Conservation (phyloP, 176 grass and related monocot genomes). For the Aegilops speltoides region DNA sequence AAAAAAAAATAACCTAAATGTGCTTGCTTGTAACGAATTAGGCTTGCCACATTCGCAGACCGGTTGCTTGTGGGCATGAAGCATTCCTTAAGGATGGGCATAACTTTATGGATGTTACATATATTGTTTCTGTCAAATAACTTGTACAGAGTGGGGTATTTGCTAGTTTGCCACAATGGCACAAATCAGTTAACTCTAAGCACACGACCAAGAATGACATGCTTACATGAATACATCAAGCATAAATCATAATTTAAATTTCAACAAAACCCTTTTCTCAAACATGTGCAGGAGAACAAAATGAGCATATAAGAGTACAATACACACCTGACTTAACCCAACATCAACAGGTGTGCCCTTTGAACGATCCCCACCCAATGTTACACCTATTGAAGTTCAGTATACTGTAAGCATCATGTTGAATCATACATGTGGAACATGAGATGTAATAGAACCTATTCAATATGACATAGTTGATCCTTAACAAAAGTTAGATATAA, state of each 20-base stretch:
- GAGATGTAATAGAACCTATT: neutral
- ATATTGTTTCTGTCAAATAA: neutral
- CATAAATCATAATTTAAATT: neutral
- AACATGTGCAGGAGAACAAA: neutral
- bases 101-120: neutral
- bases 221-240: conserved; percentile 1
- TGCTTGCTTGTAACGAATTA: neutral
- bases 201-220: neutral
- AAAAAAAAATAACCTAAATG: neutral
- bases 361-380: conserved; percentile 70
- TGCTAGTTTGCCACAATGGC: no score
- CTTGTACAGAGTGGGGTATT: neutral
- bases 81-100: neutral
- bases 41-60: neutral
- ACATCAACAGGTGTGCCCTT: conserved; percentile 88
- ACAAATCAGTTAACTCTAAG: neutral
- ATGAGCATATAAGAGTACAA: neutral
- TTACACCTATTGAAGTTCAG: conserved; percentile 65
- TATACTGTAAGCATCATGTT: conserved; percentile 35
- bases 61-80: neutral
- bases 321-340: conserved; percentile 88
- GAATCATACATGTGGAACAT: conserved; percentile 16
- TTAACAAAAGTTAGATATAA: neutral
- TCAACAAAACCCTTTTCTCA: conserved; percentile 14
- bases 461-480: neutral